Evolutionary conservation across 352 stramenopile species (phyloP).

Genomic region (Albugo candida): DNA sequence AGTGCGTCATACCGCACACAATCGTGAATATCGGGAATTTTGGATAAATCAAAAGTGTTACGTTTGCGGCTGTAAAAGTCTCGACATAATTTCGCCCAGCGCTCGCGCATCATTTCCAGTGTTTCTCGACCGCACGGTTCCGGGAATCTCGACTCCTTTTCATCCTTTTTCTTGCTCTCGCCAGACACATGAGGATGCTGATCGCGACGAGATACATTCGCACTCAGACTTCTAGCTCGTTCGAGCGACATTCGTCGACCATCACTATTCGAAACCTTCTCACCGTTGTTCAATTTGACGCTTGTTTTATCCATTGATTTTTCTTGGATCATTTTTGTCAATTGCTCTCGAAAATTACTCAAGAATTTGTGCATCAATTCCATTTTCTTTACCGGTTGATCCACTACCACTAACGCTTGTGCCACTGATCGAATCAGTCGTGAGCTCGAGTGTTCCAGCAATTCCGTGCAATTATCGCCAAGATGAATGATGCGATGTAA

Average conservation of each 20-base stretch:
- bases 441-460: conserved; percentile 53
- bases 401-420: conserved; percentile 47
- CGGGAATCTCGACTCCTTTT: conserved; percentile 45
- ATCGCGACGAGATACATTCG: background rate
- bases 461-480: conserved; percentile 50
- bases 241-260: conserved; percentile 16
- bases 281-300: no score
- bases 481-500: conserved; percentile 76
- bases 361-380: conserved; percentile 82
- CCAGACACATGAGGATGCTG: conserved; percentile 34
- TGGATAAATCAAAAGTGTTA: conserved; percentile 87
- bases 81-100: conserved; percentile 87
- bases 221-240: conserved; percentile 42
- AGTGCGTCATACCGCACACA: conserved; percentile 96
- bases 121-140: conserved; percentile 71
- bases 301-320: conserved; percentile 30
- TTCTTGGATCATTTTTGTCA: conserved; percentile 60
- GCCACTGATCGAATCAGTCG: conserved; percentile 65
- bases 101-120: conserved; percentile 74
- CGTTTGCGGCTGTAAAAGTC: conserved; percentile 91
- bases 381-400: conserved; percentile 91
- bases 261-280: no score
- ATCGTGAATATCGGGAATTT: conserved; percentile 98
- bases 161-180: conserved; percentile 15
- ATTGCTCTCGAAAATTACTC: conserved; percentile 85